phyloP scores from a whole-genome alignment of 176 grass and related monocot genomes.

The Alloteropsis semialata region DNA sequence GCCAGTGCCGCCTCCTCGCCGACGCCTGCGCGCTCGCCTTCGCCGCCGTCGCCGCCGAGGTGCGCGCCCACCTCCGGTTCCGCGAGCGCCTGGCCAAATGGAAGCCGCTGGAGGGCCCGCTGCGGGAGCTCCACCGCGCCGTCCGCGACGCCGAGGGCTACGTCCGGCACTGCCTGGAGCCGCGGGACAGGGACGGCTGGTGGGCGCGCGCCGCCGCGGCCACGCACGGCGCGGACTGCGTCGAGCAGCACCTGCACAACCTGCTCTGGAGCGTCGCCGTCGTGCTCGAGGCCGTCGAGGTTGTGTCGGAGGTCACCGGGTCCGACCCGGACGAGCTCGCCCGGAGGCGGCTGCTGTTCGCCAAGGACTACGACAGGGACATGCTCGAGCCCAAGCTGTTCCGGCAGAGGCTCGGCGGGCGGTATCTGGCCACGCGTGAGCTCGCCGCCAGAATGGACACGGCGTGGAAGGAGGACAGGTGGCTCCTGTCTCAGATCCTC shows the following conservation, averaged over 20 bases:
- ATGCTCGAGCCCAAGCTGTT: conserved; percentile 63
- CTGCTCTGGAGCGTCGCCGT: conserved; percentile 80
- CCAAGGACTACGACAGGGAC: conserved; percentile 63
- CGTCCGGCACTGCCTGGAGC: conserved; percentile 68
- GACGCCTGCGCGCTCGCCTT: conserved; percentile 66
- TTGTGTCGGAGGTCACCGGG: conserved; percentile 34
- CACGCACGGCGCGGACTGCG: conserved; percentile 53
- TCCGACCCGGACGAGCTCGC: conserved; percentile 46
- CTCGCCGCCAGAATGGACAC: conserved; percentile 52
- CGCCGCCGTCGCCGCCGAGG: conserved; percentile 49
- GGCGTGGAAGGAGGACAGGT: conserved; percentile 80
- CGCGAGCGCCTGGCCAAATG: conserved; percentile 65
- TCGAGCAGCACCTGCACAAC: conserved; percentile 67
- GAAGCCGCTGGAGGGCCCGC: conserved; percentile 62
- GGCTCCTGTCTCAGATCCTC: conserved; percentile 56
- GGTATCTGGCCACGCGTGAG: conserved; percentile 49
- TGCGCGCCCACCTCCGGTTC: conserved; percentile 55
- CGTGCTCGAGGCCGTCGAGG: conserved; percentile 75
- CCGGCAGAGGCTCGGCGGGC: conserved; percentile 51
- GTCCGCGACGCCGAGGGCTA: conserved; percentile 66
- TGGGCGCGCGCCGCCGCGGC: conserved; percentile 58
- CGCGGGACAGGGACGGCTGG: conserved; percentile 39
- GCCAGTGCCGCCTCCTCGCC: conserved; percentile 73
- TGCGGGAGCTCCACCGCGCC: conserved; percentile 69
- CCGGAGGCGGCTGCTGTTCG: conserved; percentile 32